These are phyloP conservation scores for Prunus yedoensis DNA, from an alignment of 331 rosid genomes.

Conservation along the genomic window DNA sequence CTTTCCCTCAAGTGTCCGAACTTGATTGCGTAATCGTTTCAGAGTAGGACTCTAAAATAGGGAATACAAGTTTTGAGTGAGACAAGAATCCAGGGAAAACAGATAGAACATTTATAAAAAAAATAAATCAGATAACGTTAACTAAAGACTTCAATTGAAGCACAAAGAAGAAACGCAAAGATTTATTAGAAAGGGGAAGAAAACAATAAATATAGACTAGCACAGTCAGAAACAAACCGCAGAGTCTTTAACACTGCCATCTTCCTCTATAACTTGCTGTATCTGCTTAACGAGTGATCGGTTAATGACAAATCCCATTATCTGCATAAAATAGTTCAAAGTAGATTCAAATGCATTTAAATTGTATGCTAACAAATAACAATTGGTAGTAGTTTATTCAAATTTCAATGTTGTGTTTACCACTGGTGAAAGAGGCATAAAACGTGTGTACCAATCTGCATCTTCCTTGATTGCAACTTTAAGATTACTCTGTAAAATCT, in stretches of 20 bases:
- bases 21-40: constrained; percentile 66
- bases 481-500: constrained; percentile 60
- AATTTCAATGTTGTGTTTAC: constrained; percentile 44
- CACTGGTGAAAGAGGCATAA: constrained; percentile 88
- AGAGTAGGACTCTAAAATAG: constrained; percentile 62
- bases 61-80: constrained; percentile 13
- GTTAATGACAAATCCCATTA: constrained; percentile 60
- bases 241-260: constrained; percentile 86
- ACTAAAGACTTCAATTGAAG: constrained; percentile 13
- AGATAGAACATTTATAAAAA: not conserved
- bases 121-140: constrained; percentile 4
- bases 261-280: constrained; percentile 74
- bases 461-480: constrained; percentile 70
- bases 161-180: constrained; percentile 15
- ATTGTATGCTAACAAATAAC: constrained; percentile 10
- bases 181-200: not conserved
- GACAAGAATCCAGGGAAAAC: not conserved
- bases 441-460: constrained; percentile 67
- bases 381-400: constrained; percentile 5
- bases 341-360: constrained; percentile 18
- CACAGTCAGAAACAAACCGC: constrained; percentile 64
- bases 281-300: constrained; percentile 68
- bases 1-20: constrained; percentile 71
- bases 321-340: constrained; percentile 46
- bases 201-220: constrained; percentile 7